Evolutionary conservation across 1,139 yeast species (phyloP).

Genomic region (Geotrichum macrosporum): DNA sequence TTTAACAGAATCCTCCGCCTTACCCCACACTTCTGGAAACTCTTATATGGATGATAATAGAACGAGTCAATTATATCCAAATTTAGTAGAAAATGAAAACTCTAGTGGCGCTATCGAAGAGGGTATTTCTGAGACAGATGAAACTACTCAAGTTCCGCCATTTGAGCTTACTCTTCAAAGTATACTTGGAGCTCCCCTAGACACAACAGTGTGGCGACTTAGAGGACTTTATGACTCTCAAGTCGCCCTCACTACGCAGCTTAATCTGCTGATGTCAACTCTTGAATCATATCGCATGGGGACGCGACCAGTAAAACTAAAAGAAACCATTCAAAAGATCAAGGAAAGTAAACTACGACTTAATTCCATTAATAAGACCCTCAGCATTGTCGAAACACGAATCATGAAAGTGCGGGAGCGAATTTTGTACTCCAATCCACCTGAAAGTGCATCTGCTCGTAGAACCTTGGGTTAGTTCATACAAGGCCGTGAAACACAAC

Average conservation of each 20-base stretch:
- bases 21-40: too few relatives aligned
- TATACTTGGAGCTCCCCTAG: slow-evolving; percentile 31
- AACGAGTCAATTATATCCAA: not conserved
- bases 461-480: slow-evolving; percentile 6
- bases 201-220: slow-evolving; percentile 30
- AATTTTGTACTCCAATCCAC: not conserved
- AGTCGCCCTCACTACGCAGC: slow-evolving; percentile 28
- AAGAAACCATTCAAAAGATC: slow-evolving; percentile 25
- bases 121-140: not conserved
- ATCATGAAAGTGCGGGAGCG: slow-evolving; percentile 12
- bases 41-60: not conserved
- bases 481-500: not conserved
- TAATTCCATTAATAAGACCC: slow-evolving; percentile 20
- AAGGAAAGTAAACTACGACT: slow-evolving; percentile 27
- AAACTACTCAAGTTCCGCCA: slow-evolving; percentile 21
- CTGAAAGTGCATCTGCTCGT: slow-evolving; percentile 6
- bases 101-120: not conserved
- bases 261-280: slow-evolving; percentile 28
- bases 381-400: slow-evolving; percentile 15
- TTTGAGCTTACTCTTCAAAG: slow-evolving; percentile 27
- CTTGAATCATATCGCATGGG: slow-evolving; percentile 25
- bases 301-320: slow-evolving; percentile 27
- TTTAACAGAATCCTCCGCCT: too few relatives aligned
- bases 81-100: not conserved
- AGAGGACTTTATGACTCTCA: slow-evolving; percentile 33